phyloP scores from a whole-genome alignment of 208 protist genomes.

The Leishmania aethiopica region DNA sequence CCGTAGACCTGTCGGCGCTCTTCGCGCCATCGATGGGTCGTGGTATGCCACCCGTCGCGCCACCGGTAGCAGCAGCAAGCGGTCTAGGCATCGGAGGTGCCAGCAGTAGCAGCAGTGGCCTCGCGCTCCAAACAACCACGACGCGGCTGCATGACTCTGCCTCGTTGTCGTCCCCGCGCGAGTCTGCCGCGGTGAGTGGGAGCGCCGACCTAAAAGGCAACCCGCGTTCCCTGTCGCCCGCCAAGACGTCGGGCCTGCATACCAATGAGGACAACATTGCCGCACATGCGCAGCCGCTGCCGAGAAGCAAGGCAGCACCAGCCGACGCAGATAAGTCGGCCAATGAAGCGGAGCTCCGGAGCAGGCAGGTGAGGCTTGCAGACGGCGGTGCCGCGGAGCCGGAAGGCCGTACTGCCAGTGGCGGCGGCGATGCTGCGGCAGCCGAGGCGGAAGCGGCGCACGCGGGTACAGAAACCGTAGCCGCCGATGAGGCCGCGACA shows the following conservation, averaged over 20 bases:
- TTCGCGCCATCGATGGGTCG: slow-evolving; percentile 14
- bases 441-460: slow-evolving; percentile 5
- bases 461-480: neutral
- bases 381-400: neutral
- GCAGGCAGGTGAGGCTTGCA: neutral
- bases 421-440: neutral
- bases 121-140: neutral
- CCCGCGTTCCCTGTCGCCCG: neutral
- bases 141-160: neutral
- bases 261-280: neutral
- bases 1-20: slow-evolving; percentile 23
- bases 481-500: neutral
- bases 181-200: neutral
- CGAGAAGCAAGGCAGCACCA: neutral
- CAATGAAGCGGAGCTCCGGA: neutral
- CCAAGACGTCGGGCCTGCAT: neutral
- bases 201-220: neutral
- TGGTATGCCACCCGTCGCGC: neutral
- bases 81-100: neutral
- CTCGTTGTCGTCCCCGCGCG: slow-evolving; percentile 3
- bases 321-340: neutral
- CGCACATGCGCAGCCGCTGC: neutral
- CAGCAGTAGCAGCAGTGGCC: neutral
- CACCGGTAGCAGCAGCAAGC: slow-evolving; percentile 2
- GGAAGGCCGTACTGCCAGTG: neutral